Base-by-base conservation (phyloP, 441 rosid species). In the Mallotus repandus region DNA sequence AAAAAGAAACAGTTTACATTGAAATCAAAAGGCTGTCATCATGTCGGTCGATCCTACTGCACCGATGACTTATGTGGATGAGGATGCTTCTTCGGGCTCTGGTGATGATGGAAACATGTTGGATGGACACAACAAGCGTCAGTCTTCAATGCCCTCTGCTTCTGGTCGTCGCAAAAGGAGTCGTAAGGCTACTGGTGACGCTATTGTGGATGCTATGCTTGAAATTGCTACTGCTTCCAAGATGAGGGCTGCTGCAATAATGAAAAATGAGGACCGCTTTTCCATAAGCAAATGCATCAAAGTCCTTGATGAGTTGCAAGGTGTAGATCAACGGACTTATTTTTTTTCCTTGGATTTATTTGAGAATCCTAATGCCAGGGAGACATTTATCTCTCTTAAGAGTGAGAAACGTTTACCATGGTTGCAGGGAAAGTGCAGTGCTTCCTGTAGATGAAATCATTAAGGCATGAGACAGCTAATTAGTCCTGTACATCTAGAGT, bases 171-270 rank as follows among this genome's bases (percentile, higher is more conserved):
- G 85, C 53, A 94, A 90, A 86, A 87, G 94, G 84, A 77, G 84
- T 65, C 88, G 94, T 45, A 92, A 87, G 80, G 91, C 91, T 68
- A 83, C 87, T 16, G 98, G 95, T 59, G 95, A 92, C 79, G 92
- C 97, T 55, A 92, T 87, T 48, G 97, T 89, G 48, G 98, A 92
- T 66, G 98, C 97, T 32, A 92, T 90, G 95, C 85, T 90, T 8
- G 94, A 90, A 79, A 94, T 94, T 35, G 97, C 95, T 1, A 89
- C 97, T 66, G 97, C 91, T 74, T 94, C 90, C 1, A 88, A 88
- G 76, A 82, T 84, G 94, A 88, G 97, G 86, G 91, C 97, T 0
- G 83, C 93, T 7, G 87, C 90, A 25, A 84, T 91, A 74, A 76
- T 83, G 69, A 91, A 84, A 84, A 89, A 79, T 14, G 91, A 83